Percentiles rank a stretch among this genome's conserved stretches.
phyloP scores from a whole-genome alignment of 176 grass and related monocot species.

The Oryza australiensis region DNA sequence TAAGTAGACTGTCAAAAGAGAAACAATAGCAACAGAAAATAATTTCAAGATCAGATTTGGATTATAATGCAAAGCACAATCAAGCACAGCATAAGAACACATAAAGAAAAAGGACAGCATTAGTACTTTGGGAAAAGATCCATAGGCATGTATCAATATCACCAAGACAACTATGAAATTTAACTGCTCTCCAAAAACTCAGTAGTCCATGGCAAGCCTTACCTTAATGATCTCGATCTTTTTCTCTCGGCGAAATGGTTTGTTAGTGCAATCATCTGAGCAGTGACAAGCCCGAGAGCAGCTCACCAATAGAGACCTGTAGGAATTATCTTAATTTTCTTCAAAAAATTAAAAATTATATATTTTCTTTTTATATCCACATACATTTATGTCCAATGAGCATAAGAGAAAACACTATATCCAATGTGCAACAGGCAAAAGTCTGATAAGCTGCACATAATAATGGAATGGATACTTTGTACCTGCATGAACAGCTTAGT shows the following conservation, averaged over 20 bases:
- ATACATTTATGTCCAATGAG: conserved; percentile 8
- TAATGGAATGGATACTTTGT: background rate
- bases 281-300: conserved; percentile 80
- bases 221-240: conserved; percentile 81
- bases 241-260: conserved; percentile 78
- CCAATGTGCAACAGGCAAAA: background rate
- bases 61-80: background rate
- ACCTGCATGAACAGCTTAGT: conserved; percentile 88
- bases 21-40: background rate
- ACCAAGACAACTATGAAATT: background rate
- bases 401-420: background rate
- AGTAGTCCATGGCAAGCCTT: background rate
- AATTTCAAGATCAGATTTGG: background rate
- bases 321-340: conserved; percentile 15
- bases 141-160: background rate
- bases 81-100: background rate
- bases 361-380: background rate
- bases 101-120: background rate
- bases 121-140: background rate
- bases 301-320: conserved; percentile 70
- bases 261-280: conserved; percentile 77
- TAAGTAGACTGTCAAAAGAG: background rate
- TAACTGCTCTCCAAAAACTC: background rate
- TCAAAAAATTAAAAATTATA: background rate
- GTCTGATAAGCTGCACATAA: background rate